Percentiles rank a stretch among this genome's conserved stretches.
phyloP scores from a whole-genome alignment of 108 stramenopile species.

The Cyclotella choctawhatcheeana region DNA sequence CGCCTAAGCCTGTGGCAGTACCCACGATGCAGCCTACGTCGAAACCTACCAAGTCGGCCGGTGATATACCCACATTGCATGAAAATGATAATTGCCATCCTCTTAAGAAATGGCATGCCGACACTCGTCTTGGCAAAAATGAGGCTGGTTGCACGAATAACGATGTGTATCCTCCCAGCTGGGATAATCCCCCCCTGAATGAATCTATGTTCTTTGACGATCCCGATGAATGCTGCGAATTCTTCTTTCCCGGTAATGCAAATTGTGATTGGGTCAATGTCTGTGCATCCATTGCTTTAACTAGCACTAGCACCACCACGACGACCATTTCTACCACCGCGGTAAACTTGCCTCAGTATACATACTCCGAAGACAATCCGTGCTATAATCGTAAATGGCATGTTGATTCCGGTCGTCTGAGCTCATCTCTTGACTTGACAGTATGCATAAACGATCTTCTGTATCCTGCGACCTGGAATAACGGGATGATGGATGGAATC shows the following conservation, averaged over 20 bases:
- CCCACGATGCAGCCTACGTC: background rate
- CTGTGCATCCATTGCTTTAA: background rate
- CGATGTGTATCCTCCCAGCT: background rate
- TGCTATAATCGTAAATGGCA: constrained; percentile 6
- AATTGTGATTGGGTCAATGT: constrained; percentile 1
- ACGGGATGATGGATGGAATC: constrained; percentile 11
- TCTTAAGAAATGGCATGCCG: constrained; percentile 1
- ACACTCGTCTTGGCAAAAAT: background rate
- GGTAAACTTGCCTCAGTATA: background rate
- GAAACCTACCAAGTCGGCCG: background rate
- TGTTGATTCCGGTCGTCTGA: no score
- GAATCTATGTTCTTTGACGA: constrained; percentile 4
- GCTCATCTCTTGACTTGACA: no score
- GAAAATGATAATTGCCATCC: background rate
- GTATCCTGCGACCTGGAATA: constrained; percentile 17
- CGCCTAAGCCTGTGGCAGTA: background rate
- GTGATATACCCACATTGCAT: background rate
- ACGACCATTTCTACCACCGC: background rate
- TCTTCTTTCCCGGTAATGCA: background rate
- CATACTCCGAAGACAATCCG: background rate
- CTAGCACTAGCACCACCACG: background rate
- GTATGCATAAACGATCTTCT: constrained; percentile 9
- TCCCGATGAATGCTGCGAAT: background rate
- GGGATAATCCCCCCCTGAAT: background rate
- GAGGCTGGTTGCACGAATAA: background rate